Percentiles rank a stretch among this genome's conserved stretches.
Evolutionary conservation across 2,329 filamentous ascomycete species (phyloP).

Genomic region (Fusarium sp.): DNA sequence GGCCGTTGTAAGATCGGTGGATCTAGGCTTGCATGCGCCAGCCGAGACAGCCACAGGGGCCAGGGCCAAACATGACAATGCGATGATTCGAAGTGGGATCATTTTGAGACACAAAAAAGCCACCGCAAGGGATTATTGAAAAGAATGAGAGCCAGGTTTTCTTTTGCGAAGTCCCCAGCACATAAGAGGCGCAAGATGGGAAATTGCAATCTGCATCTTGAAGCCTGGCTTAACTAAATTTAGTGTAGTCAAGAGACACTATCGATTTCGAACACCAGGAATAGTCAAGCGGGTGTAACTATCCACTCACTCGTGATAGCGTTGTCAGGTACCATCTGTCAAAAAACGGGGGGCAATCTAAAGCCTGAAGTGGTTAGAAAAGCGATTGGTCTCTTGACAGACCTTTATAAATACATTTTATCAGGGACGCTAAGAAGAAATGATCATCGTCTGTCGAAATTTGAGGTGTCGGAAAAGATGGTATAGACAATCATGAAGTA

Average conservation of each 20-base stretch:
- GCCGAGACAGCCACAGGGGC: background rate
- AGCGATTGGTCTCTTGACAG: background rate
- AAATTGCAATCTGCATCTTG: background rate
- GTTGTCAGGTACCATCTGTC: background rate
- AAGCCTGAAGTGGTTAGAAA: background rate
- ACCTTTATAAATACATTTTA: background rate
- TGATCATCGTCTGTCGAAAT: accelerated
- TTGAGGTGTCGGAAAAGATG: background rate
- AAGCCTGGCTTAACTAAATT: accelerated
- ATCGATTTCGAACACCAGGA: accelerated
- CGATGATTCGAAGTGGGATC: background rate
- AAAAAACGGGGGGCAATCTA: background rate
- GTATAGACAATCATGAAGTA: accelerated
- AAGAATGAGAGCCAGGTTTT: accelerated
- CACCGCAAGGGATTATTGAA: too few relatives aligned
- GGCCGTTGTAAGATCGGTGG: background rate
- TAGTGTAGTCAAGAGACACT: background rate
- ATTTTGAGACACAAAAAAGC: background rate
- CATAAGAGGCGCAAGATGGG: background rate
- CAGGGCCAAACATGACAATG: background rate
- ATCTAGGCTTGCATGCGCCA: conserved; percentile 3
- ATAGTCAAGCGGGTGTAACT: background rate
- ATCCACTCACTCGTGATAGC: background rate
- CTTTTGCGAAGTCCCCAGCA: background rate
- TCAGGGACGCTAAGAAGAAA: too few relatives aligned